phyloP scores from a whole-genome alignment of 768 basidiomycete genomes.

The Polyporus arcularius region DNA sequence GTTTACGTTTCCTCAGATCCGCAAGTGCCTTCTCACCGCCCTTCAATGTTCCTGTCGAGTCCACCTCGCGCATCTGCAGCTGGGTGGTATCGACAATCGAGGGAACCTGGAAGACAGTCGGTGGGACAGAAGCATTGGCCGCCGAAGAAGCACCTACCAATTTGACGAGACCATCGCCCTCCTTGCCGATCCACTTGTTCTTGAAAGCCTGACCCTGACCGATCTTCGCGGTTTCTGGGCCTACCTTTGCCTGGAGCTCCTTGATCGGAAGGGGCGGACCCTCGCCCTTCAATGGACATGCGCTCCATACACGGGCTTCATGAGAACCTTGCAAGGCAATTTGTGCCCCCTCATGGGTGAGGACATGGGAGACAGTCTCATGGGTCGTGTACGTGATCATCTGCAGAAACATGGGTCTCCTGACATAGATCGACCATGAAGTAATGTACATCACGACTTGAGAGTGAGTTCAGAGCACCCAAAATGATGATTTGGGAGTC shows the following conservation, averaged over 20 bases:
- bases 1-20: slow-evolving; percentile 90
- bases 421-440: neutral
- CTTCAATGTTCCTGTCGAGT: slow-evolving; percentile 68
- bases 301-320: slow-evolving; percentile 93
- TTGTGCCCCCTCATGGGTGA: slow-evolving; percentile 81
- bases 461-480: slow-evolving; percentile 88
- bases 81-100: slow-evolving; percentile 76
- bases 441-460: slow-evolving; percentile 74
- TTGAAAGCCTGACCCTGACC: slow-evolving; percentile 97
- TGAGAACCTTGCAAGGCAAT: slow-evolving; percentile 86
- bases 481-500: slow-evolving; percentile 85
- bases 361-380: slow-evolving; percentile 69
- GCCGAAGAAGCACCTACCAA: slow-evolving; percentile 64
- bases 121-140: neutral
- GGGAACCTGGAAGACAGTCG: slow-evolving; percentile 44
- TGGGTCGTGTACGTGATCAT: slow-evolving; percentile 84
- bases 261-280: slow-evolving; percentile 65
- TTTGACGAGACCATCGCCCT: slow-evolving; percentile 84
- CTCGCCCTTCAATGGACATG: slow-evolving; percentile 69
- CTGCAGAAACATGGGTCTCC: slow-evolving; percentile 38
- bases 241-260: slow-evolving; percentile 74
- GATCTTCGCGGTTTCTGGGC: slow-evolving; percentile 87
- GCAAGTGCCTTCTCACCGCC: slow-evolving; percentile 80
- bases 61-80: slow-evolving; percentile 71
- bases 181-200: slow-evolving; percentile 94